Percentiles rank a stretch among this genome's conserved stretches.
Conservation (phyloP, 2,329 filamentous ascomycete genomes). For the Aspergillus amoenus region DNA sequence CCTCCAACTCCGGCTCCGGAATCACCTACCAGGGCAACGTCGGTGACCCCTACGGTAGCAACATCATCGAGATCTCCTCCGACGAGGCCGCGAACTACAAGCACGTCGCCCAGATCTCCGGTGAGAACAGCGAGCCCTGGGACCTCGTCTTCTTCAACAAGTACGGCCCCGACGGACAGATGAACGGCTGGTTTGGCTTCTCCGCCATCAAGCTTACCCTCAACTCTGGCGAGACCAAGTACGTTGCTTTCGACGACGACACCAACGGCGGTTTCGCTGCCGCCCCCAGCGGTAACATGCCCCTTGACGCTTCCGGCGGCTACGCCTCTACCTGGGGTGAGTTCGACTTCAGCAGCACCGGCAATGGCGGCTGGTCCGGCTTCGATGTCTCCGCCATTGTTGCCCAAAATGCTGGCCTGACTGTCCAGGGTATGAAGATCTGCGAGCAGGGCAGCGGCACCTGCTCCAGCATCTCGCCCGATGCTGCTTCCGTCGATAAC, state of each 20-base stretch:
- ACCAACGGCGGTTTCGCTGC: slow-evolving; percentile 37
- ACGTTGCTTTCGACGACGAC: slow-evolving; percentile 38
- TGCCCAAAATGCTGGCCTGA: slow-evolving; percentile 29
- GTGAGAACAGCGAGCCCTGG: slow-evolving; percentile 34
- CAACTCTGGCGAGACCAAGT: slow-evolving; percentile 34
- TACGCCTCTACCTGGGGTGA: slow-evolving; percentile 41
- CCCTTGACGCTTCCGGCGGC: slow-evolving; percentile 31
- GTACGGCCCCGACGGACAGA: slow-evolving; percentile 32
- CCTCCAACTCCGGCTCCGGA: slow-evolving; percentile 22
- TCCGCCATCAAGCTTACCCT: slow-evolving; percentile 34
- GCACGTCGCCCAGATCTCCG: slow-evolving; percentile 36
- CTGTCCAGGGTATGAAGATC: slow-evolving; percentile 39
- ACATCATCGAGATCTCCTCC: slow-evolving; percentile 38
- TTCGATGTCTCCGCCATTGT: slow-evolving; percentile 42
- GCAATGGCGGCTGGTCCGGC: slow-evolving; percentile 38
- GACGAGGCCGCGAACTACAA: slow-evolving; percentile 33
- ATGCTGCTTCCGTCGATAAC: slow-evolving; percentile 27
- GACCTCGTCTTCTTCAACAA: slow-evolving; percentile 43
- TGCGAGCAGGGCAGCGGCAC: slow-evolving; percentile 25
- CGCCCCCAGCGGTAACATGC: slow-evolving; percentile 23
- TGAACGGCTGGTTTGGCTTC: slow-evolving; percentile 38
- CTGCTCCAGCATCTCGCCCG: slow-evolving; percentile 33
- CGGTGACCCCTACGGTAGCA: slow-evolving; percentile 41
- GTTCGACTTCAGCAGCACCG: slow-evolving; percentile 35
- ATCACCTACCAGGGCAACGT: slow-evolving; percentile 39